Percentiles rank a stretch among this genome's conserved stretches.
phyloP scores from a whole-genome alignment of 129 eudicot genomes.

The Centaurea solstitialis region DNA sequence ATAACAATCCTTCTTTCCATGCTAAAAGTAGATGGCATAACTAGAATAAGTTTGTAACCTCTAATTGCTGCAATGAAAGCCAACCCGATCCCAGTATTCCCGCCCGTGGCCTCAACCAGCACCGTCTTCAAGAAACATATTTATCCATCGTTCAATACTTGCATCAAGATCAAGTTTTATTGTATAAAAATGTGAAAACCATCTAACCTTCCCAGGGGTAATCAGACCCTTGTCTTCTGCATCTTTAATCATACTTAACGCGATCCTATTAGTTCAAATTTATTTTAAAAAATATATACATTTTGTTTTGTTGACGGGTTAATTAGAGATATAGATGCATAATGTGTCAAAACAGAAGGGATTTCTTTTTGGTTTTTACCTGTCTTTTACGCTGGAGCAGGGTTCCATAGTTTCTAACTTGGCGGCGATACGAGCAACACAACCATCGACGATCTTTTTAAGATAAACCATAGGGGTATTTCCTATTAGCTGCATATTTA shows the following conservation, averaged over 20 bases:
- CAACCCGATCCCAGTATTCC: conserved; percentile 81
- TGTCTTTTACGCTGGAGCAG: conserved; percentile 73
- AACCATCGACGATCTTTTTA: conserved; percentile 61
- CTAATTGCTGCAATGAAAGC: conserved; percentile 69
- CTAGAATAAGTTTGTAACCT: conserved; percentile 60
- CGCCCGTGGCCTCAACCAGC: conserved; percentile 67
- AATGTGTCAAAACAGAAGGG: neutral
- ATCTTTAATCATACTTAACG: conserved; percentile 62
- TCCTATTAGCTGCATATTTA: conserved; percentile 56
- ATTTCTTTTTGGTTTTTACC: conserved; percentile 26
- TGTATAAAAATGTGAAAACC: neutral
- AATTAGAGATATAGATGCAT: too few species aligned
- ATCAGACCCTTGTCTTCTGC: conserved; percentile 82
- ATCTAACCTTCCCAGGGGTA: conserved; percentile 66
- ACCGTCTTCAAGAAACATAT: conserved; percentile 41
- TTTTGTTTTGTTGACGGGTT: neutral
- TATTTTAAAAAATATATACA: neutral
- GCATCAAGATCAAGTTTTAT: neutral
- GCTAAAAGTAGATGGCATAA: conserved; percentile 59
- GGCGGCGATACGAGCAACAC: conserved; percentile 65
- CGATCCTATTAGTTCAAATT: conserved; percentile 44
- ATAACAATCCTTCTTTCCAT: conserved; percentile 64
- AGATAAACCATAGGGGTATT: conserved; percentile 77
- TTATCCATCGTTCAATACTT: neutral
- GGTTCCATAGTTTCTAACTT: conserved; percentile 75